Conservation (phyloP, 768 basidiomycete species). For the Lyophyllum shimeji region DNA sequence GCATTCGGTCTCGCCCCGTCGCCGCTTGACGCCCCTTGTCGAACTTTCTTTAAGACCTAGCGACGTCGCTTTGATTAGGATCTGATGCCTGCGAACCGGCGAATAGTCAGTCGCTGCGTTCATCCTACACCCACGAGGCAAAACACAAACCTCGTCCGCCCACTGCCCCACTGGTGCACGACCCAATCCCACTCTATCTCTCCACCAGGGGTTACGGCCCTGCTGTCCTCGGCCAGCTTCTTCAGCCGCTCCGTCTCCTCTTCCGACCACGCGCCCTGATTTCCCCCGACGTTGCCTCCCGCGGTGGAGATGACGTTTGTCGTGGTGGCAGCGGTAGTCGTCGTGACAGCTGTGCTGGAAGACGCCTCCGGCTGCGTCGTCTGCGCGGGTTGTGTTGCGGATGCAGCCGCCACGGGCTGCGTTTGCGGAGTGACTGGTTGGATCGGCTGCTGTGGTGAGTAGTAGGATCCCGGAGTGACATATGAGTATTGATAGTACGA, state of each 20-base stretch:
- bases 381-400: conserved; percentile 15
- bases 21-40: conserved; percentile 42
- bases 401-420: not conserved
- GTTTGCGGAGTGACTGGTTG: not conserved
- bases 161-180: conserved; percentile 69
- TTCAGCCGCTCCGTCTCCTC: conserved; percentile 72
- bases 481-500: conserved; percentile 61
- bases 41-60: conserved; percentile 78
- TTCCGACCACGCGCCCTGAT: conserved; percentile 77
- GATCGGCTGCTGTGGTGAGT: conserved; percentile 17
- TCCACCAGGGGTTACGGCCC: conserved; percentile 42
- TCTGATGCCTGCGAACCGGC: conserved; percentile 62
- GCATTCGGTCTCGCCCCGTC: conserved; percentile 29
- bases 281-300: conserved; percentile 34
- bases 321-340: conserved; percentile 20
- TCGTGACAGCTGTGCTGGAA: conserved; percentile 14
- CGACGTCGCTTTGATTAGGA: conserved; percentile 78
- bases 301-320: conserved; percentile 18
- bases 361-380: conserved; percentile 21
- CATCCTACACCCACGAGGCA: not conserved
- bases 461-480: conserved; percentile 20
- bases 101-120: not conserved
- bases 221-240: conserved; percentile 68
- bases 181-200: conserved; percentile 84
- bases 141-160: conserved; percentile 61